A percentile compares a stretch with the other conserved stretches of the same genome.
These are phyloP conservation scores for Ascomycota sp. DNA, from an alignment of 2,329 filamentous ascomycete genomes.

Conservation along the genomic window DNA sequence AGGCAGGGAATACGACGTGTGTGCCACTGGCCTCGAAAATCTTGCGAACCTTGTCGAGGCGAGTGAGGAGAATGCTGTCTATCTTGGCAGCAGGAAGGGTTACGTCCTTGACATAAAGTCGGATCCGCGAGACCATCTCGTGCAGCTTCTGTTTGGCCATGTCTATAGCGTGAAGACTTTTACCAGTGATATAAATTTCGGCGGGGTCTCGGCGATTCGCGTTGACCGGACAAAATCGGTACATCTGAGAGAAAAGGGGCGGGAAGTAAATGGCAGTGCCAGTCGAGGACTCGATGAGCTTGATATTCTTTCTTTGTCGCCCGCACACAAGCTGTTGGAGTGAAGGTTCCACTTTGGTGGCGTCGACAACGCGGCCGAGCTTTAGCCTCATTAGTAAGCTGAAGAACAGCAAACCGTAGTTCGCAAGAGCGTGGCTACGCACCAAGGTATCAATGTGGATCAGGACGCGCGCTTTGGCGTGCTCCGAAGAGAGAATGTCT, in stretches of 20 bases:
- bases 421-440: conserved; percentile 6
- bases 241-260: conserved; percentile 77
- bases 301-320: conserved; percentile 90
- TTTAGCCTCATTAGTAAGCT: conserved; percentile 12
- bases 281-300: conserved; percentile 86
- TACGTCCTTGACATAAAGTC: conserved; percentile 81
- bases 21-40: conserved; percentile 94
- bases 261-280: conserved; percentile 97
- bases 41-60: conserved; percentile 90
- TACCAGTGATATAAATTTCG: conserved; percentile 89
- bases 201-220: conserved; percentile 66
- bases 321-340: conserved; percentile 86
- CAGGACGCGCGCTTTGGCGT: conserved; percentile 86
- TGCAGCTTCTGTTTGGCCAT: conserved; percentile 81
- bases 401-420: background rate
- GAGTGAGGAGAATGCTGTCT: conserved; percentile 76
- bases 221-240: conserved; percentile 70
- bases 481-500: conserved; percentile 84
- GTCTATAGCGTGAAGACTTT: conserved; percentile 64
- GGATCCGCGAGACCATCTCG: conserved; percentile 61
- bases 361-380: conserved; percentile 58
- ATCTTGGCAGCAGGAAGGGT: conserved; percentile 80
- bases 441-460: conserved; percentile 96
- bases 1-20: conserved; percentile 75
- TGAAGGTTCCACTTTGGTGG: conserved; percentile 62